Conservation (phyloP, 2,329 filamentous ascomycete genomes). For the Davidsoniella australis region DNA sequence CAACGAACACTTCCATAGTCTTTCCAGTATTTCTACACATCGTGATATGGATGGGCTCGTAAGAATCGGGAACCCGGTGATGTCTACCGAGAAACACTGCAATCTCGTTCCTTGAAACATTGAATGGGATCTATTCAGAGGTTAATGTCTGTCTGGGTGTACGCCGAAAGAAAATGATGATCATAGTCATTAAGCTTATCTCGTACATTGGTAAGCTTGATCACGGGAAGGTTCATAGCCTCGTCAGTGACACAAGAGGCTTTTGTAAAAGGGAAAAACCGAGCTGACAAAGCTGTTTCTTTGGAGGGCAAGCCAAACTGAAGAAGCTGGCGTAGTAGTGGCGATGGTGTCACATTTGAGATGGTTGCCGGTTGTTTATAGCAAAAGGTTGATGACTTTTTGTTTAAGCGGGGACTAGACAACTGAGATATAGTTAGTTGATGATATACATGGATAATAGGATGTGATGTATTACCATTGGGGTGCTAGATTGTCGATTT, state of each 20-base stretch:
- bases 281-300: constrained; percentile 21
- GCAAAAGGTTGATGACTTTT: background rate
- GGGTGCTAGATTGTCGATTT: background rate
- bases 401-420: background rate
- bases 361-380: background rate
- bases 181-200: background rate
- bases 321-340: constrained; percentile 2
- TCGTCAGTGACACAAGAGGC: constrained; percentile 18
- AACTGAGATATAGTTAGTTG: background rate
- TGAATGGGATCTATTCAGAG: constrained; percentile 34
- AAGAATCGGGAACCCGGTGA: constrained; percentile 33
- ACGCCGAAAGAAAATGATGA: no score
- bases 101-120: constrained; percentile 34
- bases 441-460: background rate
- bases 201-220: constrained; percentile 34
- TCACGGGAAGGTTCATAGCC: constrained; percentile 24
- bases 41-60: constrained; percentile 44
- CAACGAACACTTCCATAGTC: constrained; percentile 44
- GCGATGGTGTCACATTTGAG: background rate
- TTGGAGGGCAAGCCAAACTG: constrained; percentile 20
- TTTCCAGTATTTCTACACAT: constrained; percentile 47
- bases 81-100: constrained; percentile 42
- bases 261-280: constrained; percentile 31
- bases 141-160: background rate
- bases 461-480: background rate